Evolutionary conservation across 306 rosid species (phyloP).

Genomic region (Senna tora): DNA sequence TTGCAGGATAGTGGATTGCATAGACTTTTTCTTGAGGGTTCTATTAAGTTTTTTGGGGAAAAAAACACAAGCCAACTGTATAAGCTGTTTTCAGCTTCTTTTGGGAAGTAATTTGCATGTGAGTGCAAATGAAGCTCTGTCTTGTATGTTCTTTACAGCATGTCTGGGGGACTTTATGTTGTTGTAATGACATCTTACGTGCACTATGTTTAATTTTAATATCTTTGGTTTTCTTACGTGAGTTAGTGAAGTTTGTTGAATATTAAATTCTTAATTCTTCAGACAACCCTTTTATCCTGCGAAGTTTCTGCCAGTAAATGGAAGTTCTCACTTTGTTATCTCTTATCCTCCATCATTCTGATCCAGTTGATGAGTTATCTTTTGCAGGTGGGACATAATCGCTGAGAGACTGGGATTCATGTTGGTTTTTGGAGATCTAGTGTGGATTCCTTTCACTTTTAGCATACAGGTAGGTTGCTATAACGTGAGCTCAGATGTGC

Average conservation of each 20-base stretch:
- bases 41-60: neutral
- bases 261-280: neutral
- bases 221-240: neutral
- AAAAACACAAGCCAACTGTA: neutral
- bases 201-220: neutral
- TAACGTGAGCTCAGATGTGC: conserved; percentile 21
- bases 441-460: conserved; percentile 96
- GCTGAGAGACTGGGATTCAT: conserved; percentile 97
- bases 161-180: neutral
- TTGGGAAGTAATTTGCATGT: neutral
- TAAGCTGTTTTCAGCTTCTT: neutral
- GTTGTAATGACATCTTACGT: neutral
- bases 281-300: neutral
- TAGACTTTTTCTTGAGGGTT: conserved; percentile 28
- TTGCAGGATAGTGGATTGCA: conserved; percentile 5
- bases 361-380: conserved; percentile 23
- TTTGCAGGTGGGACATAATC: conserved; percentile 92
- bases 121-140: neutral
- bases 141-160: neutral
- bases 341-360: conserved; percentile 17
- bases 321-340: neutral
- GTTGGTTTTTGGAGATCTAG: conserved; percentile 97
- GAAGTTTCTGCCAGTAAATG: neutral
- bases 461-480: conserved; percentile 75
- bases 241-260: neutral